These are phyloP conservation scores for Tricholoma hemisulphureum DNA, from an alignment of 768 basidiomycete species.

Conservation along the genomic window DNA sequence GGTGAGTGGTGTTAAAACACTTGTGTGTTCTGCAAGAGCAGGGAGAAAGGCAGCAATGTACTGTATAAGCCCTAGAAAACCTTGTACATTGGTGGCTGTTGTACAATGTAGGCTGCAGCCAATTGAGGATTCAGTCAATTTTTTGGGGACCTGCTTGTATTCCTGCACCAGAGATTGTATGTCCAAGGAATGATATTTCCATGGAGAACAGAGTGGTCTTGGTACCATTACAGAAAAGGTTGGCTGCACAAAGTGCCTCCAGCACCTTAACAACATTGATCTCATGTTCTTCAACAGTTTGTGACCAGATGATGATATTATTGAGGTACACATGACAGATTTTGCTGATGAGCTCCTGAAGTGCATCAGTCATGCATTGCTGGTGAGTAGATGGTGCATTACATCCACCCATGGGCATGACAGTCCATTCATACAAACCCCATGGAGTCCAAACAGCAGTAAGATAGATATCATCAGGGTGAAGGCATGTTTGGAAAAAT, in stretches of 20 bases:
- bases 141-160: not conserved
- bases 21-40: conserved; percentile 26
- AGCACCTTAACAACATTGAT: not conserved
- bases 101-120: not conserved
- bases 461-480: not conserved
- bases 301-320: not conserved
- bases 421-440: not conserved
- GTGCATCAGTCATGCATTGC: not conserved
- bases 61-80: conserved; percentile 30
- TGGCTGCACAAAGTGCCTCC: not conserved
- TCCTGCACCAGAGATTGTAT: not conserved
- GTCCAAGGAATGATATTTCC: not conserved
- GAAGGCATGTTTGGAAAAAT: not conserved
- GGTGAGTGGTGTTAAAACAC: conserved; percentile 3
- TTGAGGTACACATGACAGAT: not conserved
- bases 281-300: not conserved
- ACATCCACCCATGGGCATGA: not conserved
- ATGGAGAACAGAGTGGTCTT: not conserved
- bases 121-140: not conserved
- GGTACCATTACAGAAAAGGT: not conserved
- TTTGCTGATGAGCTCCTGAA: not conserved
- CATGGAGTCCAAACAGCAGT: not conserved
- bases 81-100: not conserved
- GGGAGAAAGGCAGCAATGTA: conserved; percentile 33
- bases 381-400: not conserved